phyloP scores from a whole-genome alignment of 2,329 filamentous ascomycete genomes.

The Blastomyces silverae region DNA sequence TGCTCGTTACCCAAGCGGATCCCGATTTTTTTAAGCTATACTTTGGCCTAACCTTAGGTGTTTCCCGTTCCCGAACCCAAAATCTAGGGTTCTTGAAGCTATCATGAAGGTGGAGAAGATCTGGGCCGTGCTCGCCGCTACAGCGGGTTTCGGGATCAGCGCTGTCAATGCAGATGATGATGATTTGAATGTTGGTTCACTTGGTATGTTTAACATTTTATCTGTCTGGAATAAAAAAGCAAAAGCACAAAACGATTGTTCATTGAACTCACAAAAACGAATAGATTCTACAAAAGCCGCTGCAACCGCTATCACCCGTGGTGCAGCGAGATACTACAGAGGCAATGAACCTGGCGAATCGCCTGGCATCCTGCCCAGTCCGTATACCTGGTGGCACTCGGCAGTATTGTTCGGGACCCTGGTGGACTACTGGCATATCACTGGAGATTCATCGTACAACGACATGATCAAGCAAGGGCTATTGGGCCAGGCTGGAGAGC shows the following conservation, averaged over 20 bases:
- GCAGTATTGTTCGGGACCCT: slow-evolving; percentile 40
- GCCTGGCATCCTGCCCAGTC: slow-evolving; percentile 46
- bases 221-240: no score
- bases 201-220: not conserved
- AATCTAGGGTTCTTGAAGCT: not conserved
- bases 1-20: not conserved
- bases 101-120: not conserved
- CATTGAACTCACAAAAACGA: not conserved
- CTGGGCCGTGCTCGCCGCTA: not conserved
- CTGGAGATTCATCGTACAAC: slow-evolving; percentile 39
- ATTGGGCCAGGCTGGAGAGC: slow-evolving; percentile 35
- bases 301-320: slow-evolving; percentile 40
- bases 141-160: not conserved
- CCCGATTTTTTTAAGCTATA: not conserved
- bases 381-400: slow-evolving; percentile 44
- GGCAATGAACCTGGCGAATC: slow-evolving; percentile 43
- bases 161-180: not conserved
- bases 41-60: not conserved
- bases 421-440: slow-evolving; percentile 42
- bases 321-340: slow-evolving; percentile 50
- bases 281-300: slow-evolving; percentile 44
- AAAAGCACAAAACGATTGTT: not conserved
- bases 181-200: not conserved
- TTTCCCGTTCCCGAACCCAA: not conserved
- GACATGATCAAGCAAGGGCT: slow-evolving; percentile 34